Conservation (phyloP, 73 alveolate genomes). For the Urostyla sp. region DNA sequence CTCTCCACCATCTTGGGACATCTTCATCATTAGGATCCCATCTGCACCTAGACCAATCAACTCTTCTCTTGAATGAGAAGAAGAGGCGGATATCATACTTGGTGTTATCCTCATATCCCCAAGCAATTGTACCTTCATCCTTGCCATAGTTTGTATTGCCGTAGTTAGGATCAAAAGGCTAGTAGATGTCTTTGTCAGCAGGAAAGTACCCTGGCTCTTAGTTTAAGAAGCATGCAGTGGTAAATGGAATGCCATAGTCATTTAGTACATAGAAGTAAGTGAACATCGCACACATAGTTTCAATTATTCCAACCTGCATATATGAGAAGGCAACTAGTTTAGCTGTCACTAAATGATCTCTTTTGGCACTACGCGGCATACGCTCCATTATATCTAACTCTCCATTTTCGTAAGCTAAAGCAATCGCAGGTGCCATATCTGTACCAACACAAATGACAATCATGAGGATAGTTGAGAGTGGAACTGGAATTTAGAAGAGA, state of each 20-base stretch:
- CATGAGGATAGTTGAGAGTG: conserved; percentile 87
- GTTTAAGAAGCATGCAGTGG: conserved; percentile 66
- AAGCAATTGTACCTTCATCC: background rate
- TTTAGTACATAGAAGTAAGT: conserved; percentile 86
- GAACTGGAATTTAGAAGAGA: conserved; percentile 78
- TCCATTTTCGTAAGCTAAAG: conserved; percentile 95
- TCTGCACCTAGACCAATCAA: conserved; percentile 47
- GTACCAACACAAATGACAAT: conserved; percentile 89
- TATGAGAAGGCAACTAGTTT: conserved; percentile 80
- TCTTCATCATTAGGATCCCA: conserved; percentile 46
- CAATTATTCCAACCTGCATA: conserved; percentile 76
- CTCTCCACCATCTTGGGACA: conserved; percentile 52
- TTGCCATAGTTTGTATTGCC: conserved; percentile 35
- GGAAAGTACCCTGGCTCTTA: conserved; percentile 61
- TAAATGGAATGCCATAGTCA: conserved; percentile 90
- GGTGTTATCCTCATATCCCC: background rate
- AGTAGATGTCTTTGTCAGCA: conserved; percentile 38
- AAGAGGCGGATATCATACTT: conserved; percentile 1
- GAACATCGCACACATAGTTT: conserved; percentile 83
- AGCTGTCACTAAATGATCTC: conserved; percentile 86
- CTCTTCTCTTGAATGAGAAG: background rate
- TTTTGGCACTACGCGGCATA: conserved; percentile 91
- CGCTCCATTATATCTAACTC: conserved; percentile 92
- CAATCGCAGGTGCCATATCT: conserved; percentile 92
- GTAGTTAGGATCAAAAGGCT: conserved; percentile 3